Conservation (phyloP, 2,329 filamentous ascomycete species). For the Epichloe sibirici region DNA sequence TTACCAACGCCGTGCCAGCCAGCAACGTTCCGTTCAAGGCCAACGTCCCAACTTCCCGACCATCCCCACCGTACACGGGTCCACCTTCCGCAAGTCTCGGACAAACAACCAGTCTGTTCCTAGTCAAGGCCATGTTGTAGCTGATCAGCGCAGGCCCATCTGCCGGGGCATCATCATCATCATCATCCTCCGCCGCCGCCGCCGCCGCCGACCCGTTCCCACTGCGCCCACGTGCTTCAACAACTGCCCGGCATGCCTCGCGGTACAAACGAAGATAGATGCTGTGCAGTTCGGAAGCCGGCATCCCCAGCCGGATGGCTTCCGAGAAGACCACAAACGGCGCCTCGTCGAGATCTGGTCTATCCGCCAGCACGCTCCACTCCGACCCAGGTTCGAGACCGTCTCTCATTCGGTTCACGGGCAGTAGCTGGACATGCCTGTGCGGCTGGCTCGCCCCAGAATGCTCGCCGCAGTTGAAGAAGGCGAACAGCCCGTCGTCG, state of each 20-base stretch:
- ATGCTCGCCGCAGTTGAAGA: conserved; percentile 58
- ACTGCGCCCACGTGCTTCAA: conserved; percentile 10
- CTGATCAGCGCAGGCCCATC: conserved; percentile 40
- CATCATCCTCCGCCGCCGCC: not conserved
- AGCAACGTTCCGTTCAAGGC: conserved; percentile 51
- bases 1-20: conserved; percentile 51
- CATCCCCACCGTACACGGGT: conserved; percentile 16
- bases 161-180: conserved; percentile 7
- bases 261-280: conserved; percentile 37
- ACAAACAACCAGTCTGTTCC: conserved; percentile 37
- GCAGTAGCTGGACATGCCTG: conserved; percentile 59
- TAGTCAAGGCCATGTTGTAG: conserved; percentile 52
- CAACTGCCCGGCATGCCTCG: conserved; percentile 29
- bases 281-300: conserved; percentile 23
- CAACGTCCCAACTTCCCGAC: conserved; percentile 28
- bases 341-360: conserved; percentile 17
- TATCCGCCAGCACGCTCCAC: conserved; percentile 40
- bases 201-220: not conserved
- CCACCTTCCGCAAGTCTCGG: conserved; percentile 42
- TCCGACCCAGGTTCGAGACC: conserved; percentile 25
- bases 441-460: conserved; percentile 63
- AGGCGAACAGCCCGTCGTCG: conserved; percentile 41
- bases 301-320: conserved; percentile 21
- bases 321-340: conserved; percentile 36
- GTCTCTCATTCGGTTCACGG: conserved; percentile 48